A percentile compares a stretch with the other conserved stretches of the same genome.
Evolutionary conservation across 139 green algal species (phyloP).

Genomic region (Chlamydomonas eustigma): DNA sequence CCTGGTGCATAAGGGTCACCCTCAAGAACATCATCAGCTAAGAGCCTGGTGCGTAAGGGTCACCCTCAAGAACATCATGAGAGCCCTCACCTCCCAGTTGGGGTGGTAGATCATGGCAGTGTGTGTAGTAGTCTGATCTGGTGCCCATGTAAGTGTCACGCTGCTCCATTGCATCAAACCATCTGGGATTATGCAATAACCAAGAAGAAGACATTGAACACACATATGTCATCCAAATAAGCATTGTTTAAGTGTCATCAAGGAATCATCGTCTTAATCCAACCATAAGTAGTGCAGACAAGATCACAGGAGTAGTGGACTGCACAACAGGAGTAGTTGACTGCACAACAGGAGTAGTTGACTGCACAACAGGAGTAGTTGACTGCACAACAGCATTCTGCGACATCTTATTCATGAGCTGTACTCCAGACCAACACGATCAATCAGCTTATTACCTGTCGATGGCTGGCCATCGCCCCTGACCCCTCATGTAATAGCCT

Average conservation of each 20-base stretch:
- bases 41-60: not conserved
- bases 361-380: not conserved
- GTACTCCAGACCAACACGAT: not conserved
- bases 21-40: not conserved
- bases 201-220: no score
- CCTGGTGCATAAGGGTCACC: no score
- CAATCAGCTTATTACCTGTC: slow-evolving; percentile 17
- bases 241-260: not conserved
- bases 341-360: no score
- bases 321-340: no score
- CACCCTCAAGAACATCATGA: not conserved
- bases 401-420: not conserved
- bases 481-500: slow-evolving; percentile 64
- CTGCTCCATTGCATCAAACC: slow-evolving; percentile 93
- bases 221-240: not conserved
- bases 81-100: not conserved
- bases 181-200: slow-evolving; percentile 43
- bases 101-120: slow-evolving; percentile 12
- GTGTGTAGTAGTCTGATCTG: slow-evolving; percentile 84
- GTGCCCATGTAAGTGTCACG: slow-evolving; percentile 75
- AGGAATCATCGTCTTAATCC: not conserved
- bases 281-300: not conserved
- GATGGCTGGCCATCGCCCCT: slow-evolving; percentile 39
- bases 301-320: not conserved
- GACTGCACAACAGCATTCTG: not conserved